Evolutionary conservation across 2,329 filamentous ascomycete species (phyloP).

Genomic region (Trichoderma endophyticum): DNA sequence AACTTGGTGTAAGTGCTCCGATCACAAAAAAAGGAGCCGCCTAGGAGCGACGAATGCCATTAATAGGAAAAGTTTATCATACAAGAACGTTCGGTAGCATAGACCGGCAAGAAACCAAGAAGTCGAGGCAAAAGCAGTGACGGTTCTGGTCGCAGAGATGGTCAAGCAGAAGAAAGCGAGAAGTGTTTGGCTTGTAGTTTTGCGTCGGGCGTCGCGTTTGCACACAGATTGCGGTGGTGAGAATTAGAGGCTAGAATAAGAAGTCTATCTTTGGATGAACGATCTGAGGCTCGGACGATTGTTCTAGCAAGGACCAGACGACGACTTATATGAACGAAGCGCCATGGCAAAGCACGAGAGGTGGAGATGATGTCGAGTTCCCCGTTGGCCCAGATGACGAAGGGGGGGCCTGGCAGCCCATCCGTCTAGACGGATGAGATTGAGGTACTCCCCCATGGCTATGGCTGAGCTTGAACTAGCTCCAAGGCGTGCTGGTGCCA

Average conservation of each 20-base stretch:
- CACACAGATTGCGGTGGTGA: not conserved
- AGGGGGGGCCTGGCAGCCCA: conserved; percentile 10
- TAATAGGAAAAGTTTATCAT: not conserved
- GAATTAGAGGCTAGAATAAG: not conserved
- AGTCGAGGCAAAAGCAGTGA: not conserved
- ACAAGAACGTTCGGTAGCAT: not conserved
- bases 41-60: not conserved
- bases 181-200: not conserved
- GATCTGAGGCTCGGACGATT: conserved; percentile 18
- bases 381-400: conserved; percentile 17
- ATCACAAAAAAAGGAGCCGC: not conserved
- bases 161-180: not conserved
- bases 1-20: not conserved
- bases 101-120: not conserved
- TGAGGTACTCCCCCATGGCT: conserved; percentile 17
- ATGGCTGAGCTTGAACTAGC: conserved; percentile 20
- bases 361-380: conserved; percentile 15
- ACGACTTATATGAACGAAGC: conserved; percentile 20
- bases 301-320: conserved; percentile 17
- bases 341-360: conserved; percentile 9
- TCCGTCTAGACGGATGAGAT: conserved; percentile 15
- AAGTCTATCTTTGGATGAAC: conserved; percentile 20
- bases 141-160: not conserved
- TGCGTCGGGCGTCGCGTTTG: not conserved
- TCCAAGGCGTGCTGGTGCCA: conserved; percentile 12